phyloP scores from a whole-genome alignment of 176 grass and related monocot genomes.

The Avena atlantica region DNA sequence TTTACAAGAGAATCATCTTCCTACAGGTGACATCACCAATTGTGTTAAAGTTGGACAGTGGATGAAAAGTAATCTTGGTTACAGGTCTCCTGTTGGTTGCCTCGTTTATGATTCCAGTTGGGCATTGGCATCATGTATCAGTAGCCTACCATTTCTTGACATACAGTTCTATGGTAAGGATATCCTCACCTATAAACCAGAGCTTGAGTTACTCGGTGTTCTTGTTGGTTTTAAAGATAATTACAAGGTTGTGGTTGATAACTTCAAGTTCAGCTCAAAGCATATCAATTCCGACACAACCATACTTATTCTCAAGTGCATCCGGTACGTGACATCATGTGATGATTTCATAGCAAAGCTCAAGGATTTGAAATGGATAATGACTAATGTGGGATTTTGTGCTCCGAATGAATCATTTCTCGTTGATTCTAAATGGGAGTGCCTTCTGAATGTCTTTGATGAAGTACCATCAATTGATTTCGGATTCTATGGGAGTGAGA shows the following conservation, averaged over 20 bases:
- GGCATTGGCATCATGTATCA: slow-evolving; percentile 47
- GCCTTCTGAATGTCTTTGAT: slow-evolving; percentile 47
- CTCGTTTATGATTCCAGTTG: slow-evolving; percentile 58
- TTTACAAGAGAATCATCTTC: slow-evolving; percentile 41
- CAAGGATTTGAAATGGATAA: slow-evolving; percentile 57
- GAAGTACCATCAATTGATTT: slow-evolving; percentile 54
- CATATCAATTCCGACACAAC: too few relatives aligned
- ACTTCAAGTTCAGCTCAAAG: slow-evolving; percentile 50
- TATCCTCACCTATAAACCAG: slow-evolving; percentile 50
- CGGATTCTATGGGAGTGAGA: slow-evolving; percentile 51
- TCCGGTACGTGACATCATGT: slow-evolving; percentile 14
- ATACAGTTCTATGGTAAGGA: slow-evolving; percentile 45
- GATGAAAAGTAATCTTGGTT: slow-evolving; percentile 60
- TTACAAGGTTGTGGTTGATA: slow-evolving; percentile 58
- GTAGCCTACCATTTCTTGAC: slow-evolving; percentile 65
- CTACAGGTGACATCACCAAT: slow-evolving; percentile 29
- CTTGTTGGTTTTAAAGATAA: slow-evolving; percentile 43
- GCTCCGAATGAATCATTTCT: slow-evolving; percentile 51
- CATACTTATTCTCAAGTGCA: slow-evolving; percentile 49
- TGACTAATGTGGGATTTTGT: slow-evolving; percentile 67
- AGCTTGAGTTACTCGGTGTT: slow-evolving; percentile 75
- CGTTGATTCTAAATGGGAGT: slow-evolving; percentile 49
- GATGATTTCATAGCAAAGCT: slow-evolving; percentile 46
- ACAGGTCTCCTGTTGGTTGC: slow-evolving; percentile 39
- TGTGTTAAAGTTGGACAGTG: slow-evolving; percentile 49